These are phyloP conservation scores for Trichoderma oligosporum DNA, from an alignment of 2,329 filamentous ascomycete species.

Conservation along the genomic window DNA sequence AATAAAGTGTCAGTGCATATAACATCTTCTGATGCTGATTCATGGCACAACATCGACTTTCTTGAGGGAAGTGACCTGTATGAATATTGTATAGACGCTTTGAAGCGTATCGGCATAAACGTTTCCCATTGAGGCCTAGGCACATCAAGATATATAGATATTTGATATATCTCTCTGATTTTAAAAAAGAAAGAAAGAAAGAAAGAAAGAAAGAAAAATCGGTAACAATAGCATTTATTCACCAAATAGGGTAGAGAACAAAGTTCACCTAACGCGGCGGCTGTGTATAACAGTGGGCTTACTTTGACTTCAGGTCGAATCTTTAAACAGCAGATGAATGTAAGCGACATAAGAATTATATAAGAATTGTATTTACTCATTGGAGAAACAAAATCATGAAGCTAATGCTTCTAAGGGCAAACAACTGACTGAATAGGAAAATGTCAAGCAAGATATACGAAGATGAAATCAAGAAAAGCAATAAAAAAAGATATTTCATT, in stretches of 20 bases:
- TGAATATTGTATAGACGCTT: conserved; percentile 6
- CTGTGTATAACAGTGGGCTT: too few relatives aligned
- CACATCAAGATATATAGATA: too few relatives aligned
- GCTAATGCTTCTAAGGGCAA: too few relatives aligned
- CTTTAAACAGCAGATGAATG: too few relatives aligned
- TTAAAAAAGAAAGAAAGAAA: background rate
- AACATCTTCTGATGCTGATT: background rate
- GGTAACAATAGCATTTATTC: background rate
- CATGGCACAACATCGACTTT: background rate
- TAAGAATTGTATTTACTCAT: too few relatives aligned
- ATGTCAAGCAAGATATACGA: background rate
- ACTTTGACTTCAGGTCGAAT: too few relatives aligned
- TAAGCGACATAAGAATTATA: too few relatives aligned
- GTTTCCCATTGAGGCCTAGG: background rate
- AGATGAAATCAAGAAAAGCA: background rate
- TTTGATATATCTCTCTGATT: background rate
- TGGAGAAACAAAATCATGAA: too few relatives aligned
- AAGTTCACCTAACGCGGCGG: too few relatives aligned
- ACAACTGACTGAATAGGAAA: too few relatives aligned
- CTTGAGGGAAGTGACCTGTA: conserved; percentile 12
- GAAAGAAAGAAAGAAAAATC: background rate
- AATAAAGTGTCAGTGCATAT: background rate
- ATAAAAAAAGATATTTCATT: background rate
- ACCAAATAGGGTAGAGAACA: too few relatives aligned
- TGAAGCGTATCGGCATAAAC: background rate